Conservation (phyloP, 345 rosid genomes). For the Barbarea vulgaris region DNA sequence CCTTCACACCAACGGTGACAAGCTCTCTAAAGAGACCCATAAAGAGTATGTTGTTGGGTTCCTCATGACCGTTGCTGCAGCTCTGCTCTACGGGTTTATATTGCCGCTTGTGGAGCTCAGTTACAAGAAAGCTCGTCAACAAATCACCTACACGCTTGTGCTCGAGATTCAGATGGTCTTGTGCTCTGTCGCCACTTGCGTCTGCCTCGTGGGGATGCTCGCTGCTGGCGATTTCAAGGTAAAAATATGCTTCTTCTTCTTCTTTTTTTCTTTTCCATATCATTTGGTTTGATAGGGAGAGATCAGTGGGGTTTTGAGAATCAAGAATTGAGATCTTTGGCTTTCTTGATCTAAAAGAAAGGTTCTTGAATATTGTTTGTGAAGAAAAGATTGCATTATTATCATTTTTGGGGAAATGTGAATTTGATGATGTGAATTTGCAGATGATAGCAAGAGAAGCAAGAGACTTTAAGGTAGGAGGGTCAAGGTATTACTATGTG, state of each 20-base stretch:
- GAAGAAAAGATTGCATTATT: neutral
- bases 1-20: conserved; percentile 49
- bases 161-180: conserved; percentile 66
- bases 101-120: conserved; percentile 67
- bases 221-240: conserved; percentile 61
- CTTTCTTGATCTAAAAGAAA: neutral
- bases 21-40: conserved; percentile 47
- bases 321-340: neutral
- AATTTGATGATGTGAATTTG: neutral
- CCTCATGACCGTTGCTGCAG: conserved; percentile 53
- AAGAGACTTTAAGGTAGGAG: conserved; percentile 50
- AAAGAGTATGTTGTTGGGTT: conserved; percentile 56
- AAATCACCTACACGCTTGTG: conserved; percentile 55
- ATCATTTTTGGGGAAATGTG: neutral
- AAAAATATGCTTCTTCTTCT: neutral
- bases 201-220: conserved; percentile 65
- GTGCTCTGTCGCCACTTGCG: conserved; percentile 52
- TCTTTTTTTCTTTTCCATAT: neutral
- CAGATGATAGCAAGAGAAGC: conserved; percentile 67
- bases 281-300: neutral
- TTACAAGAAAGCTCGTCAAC: conserved; percentile 59
- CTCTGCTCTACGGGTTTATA: conserved; percentile 52
- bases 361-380: neutral
- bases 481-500: conserved; percentile 41
- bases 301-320: neutral